Evolutionary conservation across 345 rosid genomes (phyloP), one percentile per base, ranked within the genome.

Genomic region (Erucastrum elatum): DNA sequence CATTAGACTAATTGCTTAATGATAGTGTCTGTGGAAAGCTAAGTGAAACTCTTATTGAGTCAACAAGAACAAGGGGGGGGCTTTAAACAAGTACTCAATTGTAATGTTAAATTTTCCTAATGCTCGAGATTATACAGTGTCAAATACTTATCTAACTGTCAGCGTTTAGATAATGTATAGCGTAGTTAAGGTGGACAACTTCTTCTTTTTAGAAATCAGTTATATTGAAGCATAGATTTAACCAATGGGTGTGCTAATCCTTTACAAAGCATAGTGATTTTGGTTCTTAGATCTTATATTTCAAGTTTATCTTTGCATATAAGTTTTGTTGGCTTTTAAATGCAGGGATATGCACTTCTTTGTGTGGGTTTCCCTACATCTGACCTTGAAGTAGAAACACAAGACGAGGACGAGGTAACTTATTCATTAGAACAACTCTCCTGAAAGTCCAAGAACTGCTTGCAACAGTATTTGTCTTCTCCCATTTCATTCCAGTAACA

Each of bases 301-400:
- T 61, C 44, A 17, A 34, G 15, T 49, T 49, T 49, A 49, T 49
- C 55, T 49, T 49, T 49, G 55, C 55, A 35, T 35, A 7, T 49
- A 49, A 49, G 7, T 49, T 49, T 1, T 49, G 53, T 49, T 49
- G 55, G 55, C 17, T 49, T 49, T 49, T 49, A 49, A 2, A 49
- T 49, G 55, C 5, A 49, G 55, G 55, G 55, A 49, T 49, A 49
- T 49, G 56, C 56, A 51, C 56, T 51, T 51, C 56, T 51, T 4
- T 51, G 56, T 51, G 56, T 51, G 56, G 56, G 56, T n/a, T 51
- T 51, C 56, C 56, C 56, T 51, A 51, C 56, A 51, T 51, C 56
- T 51, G 56, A 51, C 6, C 56, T 51, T n/a, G 56, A 51, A 51
- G 56, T 51, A n/a, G 56, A 51, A 51, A 51, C 56, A 1, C 55